These are phyloP conservation scores for Penicillium sp. DNA, from an alignment of 2,329 filamentous ascomycete genomes.

Conservation along the genomic window DNA sequence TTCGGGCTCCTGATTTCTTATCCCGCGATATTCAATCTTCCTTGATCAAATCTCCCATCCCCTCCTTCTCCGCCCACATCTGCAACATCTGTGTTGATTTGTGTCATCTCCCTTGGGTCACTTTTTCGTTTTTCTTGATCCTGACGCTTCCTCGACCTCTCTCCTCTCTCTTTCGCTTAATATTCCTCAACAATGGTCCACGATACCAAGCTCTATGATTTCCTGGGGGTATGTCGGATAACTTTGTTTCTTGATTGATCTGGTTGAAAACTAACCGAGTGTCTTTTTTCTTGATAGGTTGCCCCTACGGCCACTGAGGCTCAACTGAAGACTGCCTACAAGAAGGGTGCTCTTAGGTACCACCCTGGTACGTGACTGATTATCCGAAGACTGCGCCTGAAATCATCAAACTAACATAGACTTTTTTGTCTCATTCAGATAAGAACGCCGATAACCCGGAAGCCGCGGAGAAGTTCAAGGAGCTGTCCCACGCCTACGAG, in stretches of 20 bases:
- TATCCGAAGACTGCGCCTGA: background rate
- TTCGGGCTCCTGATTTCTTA: conserved; percentile 19
- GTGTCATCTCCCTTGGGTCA: background rate
- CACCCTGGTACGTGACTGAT: conserved; percentile 73
- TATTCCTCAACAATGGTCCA: conserved; percentile 49
- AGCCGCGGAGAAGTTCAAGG: conserved; percentile 97
- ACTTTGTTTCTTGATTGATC: background rate
- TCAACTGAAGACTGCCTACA: conserved; percentile 92
- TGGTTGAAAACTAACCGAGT: conserved; percentile 16
- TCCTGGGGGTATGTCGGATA: conserved; percentile 44
- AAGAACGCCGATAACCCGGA: conserved; percentile 95
- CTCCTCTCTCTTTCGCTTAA: conserved; percentile 16
- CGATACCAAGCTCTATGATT: conserved; percentile 51
- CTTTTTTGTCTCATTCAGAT: conserved; percentile 54
- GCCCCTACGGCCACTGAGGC: conserved; percentile 75
- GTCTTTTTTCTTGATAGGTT: conserved; percentile 56
- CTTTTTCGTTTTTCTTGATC: conserved; percentile 17
- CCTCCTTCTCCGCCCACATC: conserved; percentile 12
- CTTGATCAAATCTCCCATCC: conserved; percentile 8
- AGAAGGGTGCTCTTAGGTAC: conserved; percentile 83
- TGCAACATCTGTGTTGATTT: conserved; percentile 3
- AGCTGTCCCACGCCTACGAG: conserved; percentile 93
- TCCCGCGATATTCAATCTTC: conserved; percentile 17
- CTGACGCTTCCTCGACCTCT: conserved; percentile 6
- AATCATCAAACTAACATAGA: conserved; percentile 1